These are phyloP conservation scores for Pseudogymnoascus sp. DNA, from an alignment of 2,329 filamentous ascomycete genomes.

Conservation along the genomic window DNA sequence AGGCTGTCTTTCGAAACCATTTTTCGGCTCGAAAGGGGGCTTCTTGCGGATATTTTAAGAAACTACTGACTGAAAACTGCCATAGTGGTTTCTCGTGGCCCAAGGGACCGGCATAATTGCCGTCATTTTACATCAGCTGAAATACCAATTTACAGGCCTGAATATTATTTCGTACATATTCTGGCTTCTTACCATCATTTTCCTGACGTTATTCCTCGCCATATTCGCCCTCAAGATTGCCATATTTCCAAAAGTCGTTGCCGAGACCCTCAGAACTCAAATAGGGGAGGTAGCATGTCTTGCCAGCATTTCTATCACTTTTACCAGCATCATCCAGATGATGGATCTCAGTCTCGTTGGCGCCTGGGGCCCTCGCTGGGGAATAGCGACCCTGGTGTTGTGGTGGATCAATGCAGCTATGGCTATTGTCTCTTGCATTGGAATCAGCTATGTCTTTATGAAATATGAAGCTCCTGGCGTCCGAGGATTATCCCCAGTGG, in stretches of 20 bases:
- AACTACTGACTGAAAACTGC: not conserved
- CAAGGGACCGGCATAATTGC: constrained; percentile 34
- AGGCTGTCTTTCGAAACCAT: not conserved
- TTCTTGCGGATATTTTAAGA: not conserved
- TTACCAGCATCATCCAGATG: constrained; percentile 24
- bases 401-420: constrained; percentile 36
- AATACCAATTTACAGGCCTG: constrained; percentile 36
- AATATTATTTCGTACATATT: constrained; percentile 31
- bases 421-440: constrained; percentile 28
- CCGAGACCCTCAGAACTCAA: constrained; percentile 25
- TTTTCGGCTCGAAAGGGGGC: not conserved
- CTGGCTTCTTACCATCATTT: constrained; percentile 33
- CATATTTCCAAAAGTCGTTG: constrained; percentile 29
- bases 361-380: constrained; percentile 26
- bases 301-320: constrained; percentile 33
- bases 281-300: constrained; percentile 33
- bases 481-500: constrained; percentile 28
- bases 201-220: constrained; percentile 26
- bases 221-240: constrained; percentile 29
- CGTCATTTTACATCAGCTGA: constrained; percentile 31
- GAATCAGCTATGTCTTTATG: constrained; percentile 31
- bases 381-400: constrained; percentile 30
- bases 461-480: constrained; percentile 32
- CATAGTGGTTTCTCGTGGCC: constrained; percentile 32
- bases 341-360: constrained; percentile 22